These are phyloP conservation scores for Starmerella bombicola DNA, from an alignment of 805 yeast species.

Conservation along the genomic window DNA sequence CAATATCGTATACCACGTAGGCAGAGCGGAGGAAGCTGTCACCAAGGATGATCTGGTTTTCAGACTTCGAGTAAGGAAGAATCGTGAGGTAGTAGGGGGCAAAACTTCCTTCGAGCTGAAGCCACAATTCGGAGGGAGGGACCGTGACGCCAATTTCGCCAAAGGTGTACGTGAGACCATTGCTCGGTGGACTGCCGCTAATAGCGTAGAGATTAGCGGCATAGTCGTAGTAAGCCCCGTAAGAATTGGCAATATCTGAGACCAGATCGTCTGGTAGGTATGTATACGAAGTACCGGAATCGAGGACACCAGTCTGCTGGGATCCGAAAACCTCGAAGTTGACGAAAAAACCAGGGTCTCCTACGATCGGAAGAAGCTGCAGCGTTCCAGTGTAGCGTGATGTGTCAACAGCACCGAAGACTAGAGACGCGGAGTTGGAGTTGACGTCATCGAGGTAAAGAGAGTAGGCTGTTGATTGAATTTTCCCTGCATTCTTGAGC, in stretches of 20 bases:
- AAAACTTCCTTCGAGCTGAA: neutral
- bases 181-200: neutral
- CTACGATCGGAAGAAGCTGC: conserved; percentile 2
- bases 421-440: conserved; percentile 18
- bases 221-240: conserved; percentile 9
- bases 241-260: conserved; percentile 5
- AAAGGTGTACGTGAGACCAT: conserved; percentile 16
- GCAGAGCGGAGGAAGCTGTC: conserved; percentile 52
- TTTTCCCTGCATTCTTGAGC: conserved; percentile 32
- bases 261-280: conserved; percentile 31
- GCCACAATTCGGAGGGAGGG: conserved; percentile 20
- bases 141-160: conserved; percentile 19
- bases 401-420: conserved; percentile 59
- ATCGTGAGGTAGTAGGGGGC: conserved; percentile 7
- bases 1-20: conserved; percentile 55
- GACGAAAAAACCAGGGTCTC: conserved; percentile 5
- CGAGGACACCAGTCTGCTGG: conserved; percentile 27
- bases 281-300: conserved; percentile 40
- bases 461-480: conserved; percentile 35
- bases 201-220: conserved; percentile 7
- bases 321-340: conserved; percentile 12
- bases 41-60: conserved; percentile 38
- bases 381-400: conserved; percentile 43
- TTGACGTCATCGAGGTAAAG: conserved; percentile 35
- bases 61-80: conserved; percentile 14